phyloP scores from a whole-genome alignment of 2,329 filamentous ascomycete genomes.

The Onygenales sp. region DNA sequence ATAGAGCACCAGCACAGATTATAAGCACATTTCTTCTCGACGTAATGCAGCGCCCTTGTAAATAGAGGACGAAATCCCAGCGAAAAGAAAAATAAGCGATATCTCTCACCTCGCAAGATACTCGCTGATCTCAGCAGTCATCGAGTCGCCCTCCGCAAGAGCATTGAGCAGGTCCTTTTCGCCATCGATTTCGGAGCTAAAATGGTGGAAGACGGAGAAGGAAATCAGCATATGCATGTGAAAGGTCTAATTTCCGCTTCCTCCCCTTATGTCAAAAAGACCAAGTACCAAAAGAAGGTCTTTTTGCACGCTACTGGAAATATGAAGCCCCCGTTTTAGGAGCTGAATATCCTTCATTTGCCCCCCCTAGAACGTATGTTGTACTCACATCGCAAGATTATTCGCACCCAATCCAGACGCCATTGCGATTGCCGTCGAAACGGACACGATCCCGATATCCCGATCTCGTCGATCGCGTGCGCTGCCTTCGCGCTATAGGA shows the following conservation, averaged over 20 bases:
- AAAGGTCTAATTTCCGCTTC: not conserved
- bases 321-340: too few species aligned
- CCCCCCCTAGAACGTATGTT: not conserved
- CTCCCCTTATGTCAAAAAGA: not conserved
- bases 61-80: not conserved
- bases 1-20: conserved; percentile 26
- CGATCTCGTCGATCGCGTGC: not conserved
- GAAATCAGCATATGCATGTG: not conserved
- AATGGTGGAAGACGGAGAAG: not conserved
- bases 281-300: not conserved
- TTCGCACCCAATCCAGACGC: not conserved
- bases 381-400: conserved; percentile 1
- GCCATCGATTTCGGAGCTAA: conserved; percentile 31
- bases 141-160: conserved; percentile 40
- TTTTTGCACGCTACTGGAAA: not conserved
- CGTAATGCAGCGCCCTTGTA: not conserved
- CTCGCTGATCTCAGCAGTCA: conserved; percentile 41
- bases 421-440: not conserved
- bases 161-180: conserved; percentile 41
- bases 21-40: not conserved
- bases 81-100: conserved; percentile 7
- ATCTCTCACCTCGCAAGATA: conserved; percentile 30
- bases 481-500: not conserved
- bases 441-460: not conserved
- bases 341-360: not conserved